Evolutionary conservation across 352 stramenopile genomes (phyloP).

Genomic region (Peronospora destructor): DNA sequence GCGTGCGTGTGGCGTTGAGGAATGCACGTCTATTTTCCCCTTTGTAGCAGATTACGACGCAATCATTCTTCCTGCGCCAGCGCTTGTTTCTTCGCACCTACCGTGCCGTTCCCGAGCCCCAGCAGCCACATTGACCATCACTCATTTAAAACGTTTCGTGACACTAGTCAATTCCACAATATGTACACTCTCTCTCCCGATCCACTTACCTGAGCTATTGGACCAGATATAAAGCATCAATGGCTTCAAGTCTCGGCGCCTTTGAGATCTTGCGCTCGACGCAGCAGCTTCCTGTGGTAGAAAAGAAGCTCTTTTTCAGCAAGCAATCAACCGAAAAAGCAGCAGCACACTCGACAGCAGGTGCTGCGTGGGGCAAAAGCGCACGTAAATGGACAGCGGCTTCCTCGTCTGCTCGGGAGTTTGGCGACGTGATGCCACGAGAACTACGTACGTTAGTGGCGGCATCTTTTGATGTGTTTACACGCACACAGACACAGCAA

Average conservation of each 20-base stretch:
- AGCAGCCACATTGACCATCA: conserved; percentile 23
- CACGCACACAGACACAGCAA: conserved; percentile 20
- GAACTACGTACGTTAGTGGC: conserved; percentile 54
- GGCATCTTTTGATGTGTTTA: conserved; percentile 57
- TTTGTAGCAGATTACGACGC: conserved; percentile 11
- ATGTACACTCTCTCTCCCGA: conserved; percentile 1
- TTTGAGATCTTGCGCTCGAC: conserved; percentile 46
- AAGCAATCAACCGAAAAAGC: conserved; percentile 13
- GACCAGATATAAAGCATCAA: conserved; percentile 1
- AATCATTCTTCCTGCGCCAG: conserved; percentile 45
- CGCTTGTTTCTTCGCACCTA: conserved; percentile 72
- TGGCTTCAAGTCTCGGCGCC: conserved; percentile 7
- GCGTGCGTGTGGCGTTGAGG: too few species aligned
- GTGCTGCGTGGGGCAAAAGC: conserved; percentile 49
- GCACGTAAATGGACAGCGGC: conserved; percentile 34
- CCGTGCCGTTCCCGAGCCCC: conserved; percentile 64
- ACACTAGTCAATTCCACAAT: conserved; percentile 2
- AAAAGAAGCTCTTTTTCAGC: conserved; percentile 26
- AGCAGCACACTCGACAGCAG: conserved; percentile 21
- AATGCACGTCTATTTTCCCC: too few species aligned
- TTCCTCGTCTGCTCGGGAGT: conserved; percentile 1
- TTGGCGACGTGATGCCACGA: conserved; percentile 35
- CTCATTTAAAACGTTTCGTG: conserved; percentile 5
- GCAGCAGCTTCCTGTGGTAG: conserved; percentile 34
- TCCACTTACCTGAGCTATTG: conserved; percentile 1